Conservation (phyloP, 2,329 filamentous ascomycete species). For the Colletotrichum horii region DNA sequence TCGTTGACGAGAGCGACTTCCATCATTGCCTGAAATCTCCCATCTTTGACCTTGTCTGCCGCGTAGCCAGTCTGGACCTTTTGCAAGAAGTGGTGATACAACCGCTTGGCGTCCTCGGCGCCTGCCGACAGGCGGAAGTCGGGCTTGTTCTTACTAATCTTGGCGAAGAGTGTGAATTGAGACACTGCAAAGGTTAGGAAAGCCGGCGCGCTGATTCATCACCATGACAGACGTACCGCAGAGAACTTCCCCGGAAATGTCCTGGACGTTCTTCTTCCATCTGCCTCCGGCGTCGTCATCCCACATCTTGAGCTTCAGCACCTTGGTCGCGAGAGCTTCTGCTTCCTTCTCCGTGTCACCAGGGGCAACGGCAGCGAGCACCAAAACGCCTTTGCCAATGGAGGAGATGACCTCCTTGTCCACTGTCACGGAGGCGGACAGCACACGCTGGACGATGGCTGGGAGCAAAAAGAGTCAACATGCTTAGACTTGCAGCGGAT, state of each 20-base stretch:
- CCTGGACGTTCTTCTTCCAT: constrained; percentile 91
- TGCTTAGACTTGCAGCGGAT: constrained; percentile 2
- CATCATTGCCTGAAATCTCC: constrained; percentile 99
- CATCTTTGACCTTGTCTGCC: constrained; percentile 83
- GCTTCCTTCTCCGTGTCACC: constrained; percentile 90
- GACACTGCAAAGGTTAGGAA: constrained; percentile 67
- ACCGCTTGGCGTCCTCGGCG: constrained; percentile 75
- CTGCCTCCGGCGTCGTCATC: constrained; percentile 76
- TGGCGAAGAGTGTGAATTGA: constrained; percentile 92
- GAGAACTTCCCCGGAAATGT: constrained; percentile 90
- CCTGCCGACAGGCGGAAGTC: constrained; percentile 90
- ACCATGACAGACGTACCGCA: constrained; percentile 69
- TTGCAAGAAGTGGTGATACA: constrained; percentile 85
- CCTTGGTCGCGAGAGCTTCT: constrained; percentile 81
- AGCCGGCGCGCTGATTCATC: not conserved
- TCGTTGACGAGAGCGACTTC: constrained; percentile 93
- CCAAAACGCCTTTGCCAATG: constrained; percentile 87
- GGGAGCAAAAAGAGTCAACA: constrained; percentile 25
- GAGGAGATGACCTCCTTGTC: constrained; percentile 89
- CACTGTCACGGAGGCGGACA: constrained; percentile 94
- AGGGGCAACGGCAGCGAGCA: constrained; percentile 89
- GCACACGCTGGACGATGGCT: constrained; percentile 93
- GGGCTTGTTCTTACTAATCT: constrained; percentile 94
- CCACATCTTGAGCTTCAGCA: constrained; percentile 91
- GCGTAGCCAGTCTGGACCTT: constrained; percentile 77